Conservation (phyloP, 805 yeast species). For the Yueomyces sp. region DNA sequence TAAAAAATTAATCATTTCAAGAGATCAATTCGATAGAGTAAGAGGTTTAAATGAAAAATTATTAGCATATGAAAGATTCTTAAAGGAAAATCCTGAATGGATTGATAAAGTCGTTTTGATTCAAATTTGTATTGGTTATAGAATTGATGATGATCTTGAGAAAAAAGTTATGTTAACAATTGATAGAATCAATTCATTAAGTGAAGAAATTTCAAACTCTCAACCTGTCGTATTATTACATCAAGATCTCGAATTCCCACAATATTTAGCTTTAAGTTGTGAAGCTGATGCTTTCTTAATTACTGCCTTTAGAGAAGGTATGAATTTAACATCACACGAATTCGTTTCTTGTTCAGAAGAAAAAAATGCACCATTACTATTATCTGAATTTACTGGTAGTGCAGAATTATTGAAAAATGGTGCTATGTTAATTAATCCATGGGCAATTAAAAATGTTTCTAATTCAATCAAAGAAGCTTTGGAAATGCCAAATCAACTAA, state of each 20-base stretch:
- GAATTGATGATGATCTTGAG: constrained; percentile 50
- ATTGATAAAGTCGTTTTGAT: constrained; percentile 60
- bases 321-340: constrained; percentile 94
- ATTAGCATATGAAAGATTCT: constrained; percentile 71
- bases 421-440: constrained; percentile 75
- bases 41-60: constrained; percentile 84
- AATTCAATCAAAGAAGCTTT: constrained; percentile 52
- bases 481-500: constrained; percentile 49
- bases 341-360: constrained; percentile 63
- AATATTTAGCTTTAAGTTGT: constrained; percentile 70
- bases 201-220: constrained; percentile 55
- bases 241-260: constrained; percentile 80
- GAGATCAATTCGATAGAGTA: constrained; percentile 79
- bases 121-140: constrained; percentile 62
- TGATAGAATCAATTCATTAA: constrained; percentile 69
- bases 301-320: constrained; percentile 88
- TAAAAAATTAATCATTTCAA: constrained; percentile 61
- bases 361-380: constrained; percentile 65
- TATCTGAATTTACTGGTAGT: constrained; percentile 92
- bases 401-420: constrained; percentile 65
- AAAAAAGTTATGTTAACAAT: constrained; percentile 63
- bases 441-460: constrained; percentile 64
- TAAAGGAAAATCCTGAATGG: constrained; percentile 58
- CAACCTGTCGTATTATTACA: constrained; percentile 83
- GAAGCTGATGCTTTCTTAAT: constrained; percentile 87